Percentiles rank a stretch among this genome's conserved stretches.
Evolutionary conservation across 208 protist genomes (phyloP).

Genomic region (Trypanosoma vivax): DNA sequence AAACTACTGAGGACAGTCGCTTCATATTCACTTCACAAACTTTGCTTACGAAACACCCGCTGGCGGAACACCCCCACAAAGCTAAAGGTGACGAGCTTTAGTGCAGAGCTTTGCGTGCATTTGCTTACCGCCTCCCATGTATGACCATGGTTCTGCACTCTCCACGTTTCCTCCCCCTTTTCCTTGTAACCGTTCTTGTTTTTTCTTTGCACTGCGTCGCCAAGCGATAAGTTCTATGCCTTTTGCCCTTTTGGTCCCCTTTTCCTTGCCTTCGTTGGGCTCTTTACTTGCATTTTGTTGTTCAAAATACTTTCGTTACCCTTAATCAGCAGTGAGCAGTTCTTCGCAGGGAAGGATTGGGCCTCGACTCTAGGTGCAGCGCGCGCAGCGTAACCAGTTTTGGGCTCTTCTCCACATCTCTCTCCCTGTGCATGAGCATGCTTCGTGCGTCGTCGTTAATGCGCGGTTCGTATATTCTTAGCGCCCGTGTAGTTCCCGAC

Average conservation of each 20-base stretch:
- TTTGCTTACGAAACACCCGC: no score
- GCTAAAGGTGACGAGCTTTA: no score
- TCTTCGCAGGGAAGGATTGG: no score
- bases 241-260: constrained; percentile 7
- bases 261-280: constrained; percentile 6
- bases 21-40: no score
- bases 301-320: not conserved
- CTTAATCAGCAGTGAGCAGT: not conserved
- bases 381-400: not conserved
- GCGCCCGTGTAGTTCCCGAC: constrained; percentile 54
- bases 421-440: constrained; percentile 15
- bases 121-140: no score
- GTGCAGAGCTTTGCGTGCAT: no score
- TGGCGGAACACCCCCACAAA: no score
- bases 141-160: not conserved
- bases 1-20: no score
- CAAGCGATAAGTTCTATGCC: not conserved
- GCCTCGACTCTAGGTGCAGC: not conserved
- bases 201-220: constrained; percentile 5
- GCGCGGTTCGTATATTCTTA: constrained; percentile 50
- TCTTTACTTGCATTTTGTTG: constrained; percentile 2
- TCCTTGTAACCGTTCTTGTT: not conserved
- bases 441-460: constrained; percentile 15
- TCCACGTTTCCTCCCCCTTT: not conserved
- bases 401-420: constrained; percentile 1